Evolutionary conservation across 2,329 filamentous ascomycete species (phyloP), one percentile per base, ranked within the genome.

Genomic region (Cladosporium velox): DNA sequence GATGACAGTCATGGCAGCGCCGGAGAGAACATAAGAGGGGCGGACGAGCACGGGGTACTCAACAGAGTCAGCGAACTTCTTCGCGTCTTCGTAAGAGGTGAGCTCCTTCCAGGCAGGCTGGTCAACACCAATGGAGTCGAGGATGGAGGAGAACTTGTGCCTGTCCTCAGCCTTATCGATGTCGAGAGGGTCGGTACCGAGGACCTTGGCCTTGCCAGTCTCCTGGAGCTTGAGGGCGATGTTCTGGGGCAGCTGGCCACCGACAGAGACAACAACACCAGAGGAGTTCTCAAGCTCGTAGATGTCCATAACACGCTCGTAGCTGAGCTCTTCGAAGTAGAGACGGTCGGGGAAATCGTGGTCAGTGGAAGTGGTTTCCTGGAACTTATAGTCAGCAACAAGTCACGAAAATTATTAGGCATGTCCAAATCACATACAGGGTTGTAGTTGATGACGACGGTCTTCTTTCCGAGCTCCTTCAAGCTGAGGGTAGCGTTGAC

Each of bases 51-150:
- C 95, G 21, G 95, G 95, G 81, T 97, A 99, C 70, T 90, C 89
- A 69, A 98, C 95, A 72, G 88, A 82, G 14, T 92, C 83, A 60
- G 93, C 93, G 73, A 98, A 99, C 69, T 86, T 83, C 82, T 93
- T 90, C n/a, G 93, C 95, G 24, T 91, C 95, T 68, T 90, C 83
- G 68, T 94, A 91, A 18, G 92, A 97, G 34, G 91, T 96, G 47
- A 98, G 88, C 79, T 99, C 95, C 81, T 96, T 97, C 95, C 95
- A 99, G 11, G 92, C 93, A 41, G 95, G 95, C 81, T 99, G 95
- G 77, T 98, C 94, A 65, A 99, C 89, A 67, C 93, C 94, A 73
- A 98, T 97, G 79, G 91, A 96, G 79, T 99, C 95, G 55, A 99
- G 86, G 70, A 98, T 98, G 75, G 93, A 91, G 26, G 94, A 97